Percentiles rank a stretch among this genome's conserved stretches.
Conservation (phyloP, 139 green algal species). For the Closterium sp. region DNA sequence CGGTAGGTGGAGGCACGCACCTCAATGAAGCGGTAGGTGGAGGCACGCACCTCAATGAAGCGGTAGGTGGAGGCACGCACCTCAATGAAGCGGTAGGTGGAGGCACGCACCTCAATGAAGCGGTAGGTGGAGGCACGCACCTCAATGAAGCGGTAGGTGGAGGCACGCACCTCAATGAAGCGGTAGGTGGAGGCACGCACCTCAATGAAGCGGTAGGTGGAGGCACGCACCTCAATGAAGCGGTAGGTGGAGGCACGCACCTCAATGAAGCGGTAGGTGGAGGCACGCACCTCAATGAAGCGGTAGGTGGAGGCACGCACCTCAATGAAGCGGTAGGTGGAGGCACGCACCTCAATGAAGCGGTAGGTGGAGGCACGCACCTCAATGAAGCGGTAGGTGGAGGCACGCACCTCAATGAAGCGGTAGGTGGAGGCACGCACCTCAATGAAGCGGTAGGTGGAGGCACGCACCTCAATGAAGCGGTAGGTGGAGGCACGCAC, state of each 20-base stretch:
- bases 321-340: too few relatives aligned
- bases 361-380: slow-evolving; percentile 4
- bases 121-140: slow-evolving; percentile 4
- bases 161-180: not conserved
- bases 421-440: slow-evolving; percentile 4
- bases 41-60: not conserved
- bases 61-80: slow-evolving; percentile 4
- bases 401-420: not conserved
- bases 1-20: slow-evolving; percentile 4
- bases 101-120: not conserved
- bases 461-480: not conserved
- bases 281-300: not conserved
- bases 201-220: too few relatives aligned
- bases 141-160: too few relatives aligned
- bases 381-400: too few relatives aligned
- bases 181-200: slow-evolving; percentile 4
- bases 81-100: too few relatives aligned
- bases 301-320: slow-evolving; percentile 4
- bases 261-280: too few relatives aligned
- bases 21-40: too few relatives aligned
- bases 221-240: not conserved
- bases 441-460: too few relatives aligned
- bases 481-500: slow-evolving; percentile 4
- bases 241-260: slow-evolving; percentile 4
- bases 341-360: not conserved